These are phyloP conservation scores for Neurospora sublineolata DNA, from an alignment of 495 filamentous ascomycete genomes.

Conservation along the genomic window DNA sequence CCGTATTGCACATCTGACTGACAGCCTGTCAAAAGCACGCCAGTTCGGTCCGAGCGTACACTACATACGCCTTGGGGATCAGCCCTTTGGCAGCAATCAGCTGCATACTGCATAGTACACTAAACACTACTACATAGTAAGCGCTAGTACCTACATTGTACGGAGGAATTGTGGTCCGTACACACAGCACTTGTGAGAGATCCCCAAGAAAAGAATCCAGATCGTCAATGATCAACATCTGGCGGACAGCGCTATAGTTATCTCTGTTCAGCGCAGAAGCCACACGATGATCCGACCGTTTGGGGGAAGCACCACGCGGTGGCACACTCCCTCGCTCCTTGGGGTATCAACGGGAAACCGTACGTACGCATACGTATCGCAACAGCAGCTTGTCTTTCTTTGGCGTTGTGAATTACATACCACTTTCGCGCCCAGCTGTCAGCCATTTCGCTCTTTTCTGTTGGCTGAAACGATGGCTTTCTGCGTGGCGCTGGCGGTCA, in stretches of 20 bases:
- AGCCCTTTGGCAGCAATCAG: not conserved
- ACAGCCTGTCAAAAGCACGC: not conserved
- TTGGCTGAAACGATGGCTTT: constrained; percentile 11
- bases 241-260: not conserved
- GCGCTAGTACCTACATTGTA: not conserved
- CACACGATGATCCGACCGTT: not conserved
- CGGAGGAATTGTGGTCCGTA: not conserved
- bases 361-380: not conserved
- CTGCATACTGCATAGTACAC: not conserved
- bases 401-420: not conserved
- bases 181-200: not conserved
- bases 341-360: not conserved
- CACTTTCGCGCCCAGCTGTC: not conserved
- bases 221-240: not conserved
- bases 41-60: not conserved
- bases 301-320: not conserved
- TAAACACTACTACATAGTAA: no score
- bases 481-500: constrained; percentile 18
- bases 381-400: not conserved
- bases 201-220: not conserved
- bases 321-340: not conserved
- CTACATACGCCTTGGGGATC: not conserved
- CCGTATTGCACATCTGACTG: not conserved
- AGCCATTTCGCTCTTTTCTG: not conserved
- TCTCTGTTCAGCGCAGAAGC: not conserved